These are phyloP conservation scores for Penicillium sp. DNA, from an alignment of 2,329 filamentous ascomycete species.

Conservation along the genomic window DNA sequence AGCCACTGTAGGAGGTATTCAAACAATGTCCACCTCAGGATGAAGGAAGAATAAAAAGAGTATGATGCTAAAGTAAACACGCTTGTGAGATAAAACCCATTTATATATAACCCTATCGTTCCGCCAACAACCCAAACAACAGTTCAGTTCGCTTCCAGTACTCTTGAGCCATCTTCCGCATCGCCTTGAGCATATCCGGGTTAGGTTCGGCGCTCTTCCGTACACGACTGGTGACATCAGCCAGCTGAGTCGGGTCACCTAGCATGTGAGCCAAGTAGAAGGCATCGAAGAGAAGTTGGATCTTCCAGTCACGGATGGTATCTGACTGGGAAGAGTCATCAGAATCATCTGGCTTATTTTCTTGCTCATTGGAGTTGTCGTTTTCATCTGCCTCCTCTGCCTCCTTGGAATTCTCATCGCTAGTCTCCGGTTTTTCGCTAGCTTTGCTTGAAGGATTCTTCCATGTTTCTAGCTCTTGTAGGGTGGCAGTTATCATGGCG, in stretches of 20 bases:
- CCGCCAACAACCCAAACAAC: slow-evolving; percentile 75
- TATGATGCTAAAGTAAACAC: too few relatives aligned
- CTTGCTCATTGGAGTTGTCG: slow-evolving; percentile 1
- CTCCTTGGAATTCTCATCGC: neutral
- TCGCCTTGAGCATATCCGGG: slow-evolving; percentile 53
- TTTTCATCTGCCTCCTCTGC: slow-evolving; percentile 5
- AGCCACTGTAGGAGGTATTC: too few relatives aligned
- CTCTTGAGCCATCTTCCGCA: slow-evolving; percentile 69
- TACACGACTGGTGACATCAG: slow-evolving; percentile 52
- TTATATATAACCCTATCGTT: slow-evolving; percentile 2
- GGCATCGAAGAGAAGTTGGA: slow-evolving; percentile 45
- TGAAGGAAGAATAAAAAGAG: too few relatives aligned
- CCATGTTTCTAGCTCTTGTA: slow-evolving; percentile 27
- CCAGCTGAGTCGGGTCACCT: slow-evolving; percentile 45
- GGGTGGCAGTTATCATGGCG: slow-evolving; percentile 19
- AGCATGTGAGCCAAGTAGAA: slow-evolving; percentile 38
- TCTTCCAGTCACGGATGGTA: slow-evolving; percentile 35
- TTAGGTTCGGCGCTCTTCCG: slow-evolving; percentile 54
- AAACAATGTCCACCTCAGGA: too few relatives aligned
- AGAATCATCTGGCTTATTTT: neutral
- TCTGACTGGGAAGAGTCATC: slow-evolving; percentile 13
- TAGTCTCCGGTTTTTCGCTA: neutral
- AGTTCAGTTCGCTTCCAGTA: slow-evolving; percentile 84
- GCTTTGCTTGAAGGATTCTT: neutral
- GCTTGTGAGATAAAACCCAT: too few relatives aligned